Evolutionary conservation across 306 rosid genomes (phyloP).

Genomic region (Urtica urens): DNA sequence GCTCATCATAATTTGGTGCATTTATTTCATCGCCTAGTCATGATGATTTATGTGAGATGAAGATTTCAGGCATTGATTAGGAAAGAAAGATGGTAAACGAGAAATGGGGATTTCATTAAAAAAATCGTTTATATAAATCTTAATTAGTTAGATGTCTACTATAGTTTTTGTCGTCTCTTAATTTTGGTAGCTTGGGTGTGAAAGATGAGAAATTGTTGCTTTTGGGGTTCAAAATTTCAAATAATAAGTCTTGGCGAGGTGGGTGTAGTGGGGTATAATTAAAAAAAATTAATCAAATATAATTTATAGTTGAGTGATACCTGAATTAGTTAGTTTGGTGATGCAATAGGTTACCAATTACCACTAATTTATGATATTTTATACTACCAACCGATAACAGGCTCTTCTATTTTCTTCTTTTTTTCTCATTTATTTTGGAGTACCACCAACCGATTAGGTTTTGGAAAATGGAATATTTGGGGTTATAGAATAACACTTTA

Average conservation of each 20-base stretch:
- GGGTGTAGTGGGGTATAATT: constrained; percentile 40
- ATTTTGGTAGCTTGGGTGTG: constrained; percentile 22
- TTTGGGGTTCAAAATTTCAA: constrained; percentile 14
- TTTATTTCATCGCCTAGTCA: not conserved
- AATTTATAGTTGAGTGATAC: constrained; percentile 16
- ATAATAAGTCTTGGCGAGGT: constrained; percentile 16
- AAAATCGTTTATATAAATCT: not conserved
- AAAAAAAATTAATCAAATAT: constrained; percentile 12
- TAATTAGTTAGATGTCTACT: not conserved
- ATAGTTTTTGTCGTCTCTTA: constrained; percentile 4
- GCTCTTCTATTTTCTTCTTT: not conserved
- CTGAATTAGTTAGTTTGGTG: constrained; percentile 46
- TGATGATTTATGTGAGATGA: not conserved
- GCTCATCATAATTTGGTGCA: not conserved
- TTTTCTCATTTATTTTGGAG: constrained; percentile 3
- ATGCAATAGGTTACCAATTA: constrained; percentile 18
- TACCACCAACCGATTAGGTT: constrained; percentile 12
- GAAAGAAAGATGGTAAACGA: not conserved
- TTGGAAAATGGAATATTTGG: constrained; percentile 8
- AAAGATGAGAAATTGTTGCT: constrained; percentile 7
- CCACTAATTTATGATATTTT: constrained; percentile 13
- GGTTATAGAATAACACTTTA: constrained; percentile 9
- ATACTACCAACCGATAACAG: constrained; percentile 7
- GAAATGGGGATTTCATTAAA: too few species aligned
- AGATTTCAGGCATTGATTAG: not conserved